These are phyloP conservation scores for Massospora cicadina DNA, from an alignment of 371 early-diverging fungal species.

Conservation along the genomic window DNA sequence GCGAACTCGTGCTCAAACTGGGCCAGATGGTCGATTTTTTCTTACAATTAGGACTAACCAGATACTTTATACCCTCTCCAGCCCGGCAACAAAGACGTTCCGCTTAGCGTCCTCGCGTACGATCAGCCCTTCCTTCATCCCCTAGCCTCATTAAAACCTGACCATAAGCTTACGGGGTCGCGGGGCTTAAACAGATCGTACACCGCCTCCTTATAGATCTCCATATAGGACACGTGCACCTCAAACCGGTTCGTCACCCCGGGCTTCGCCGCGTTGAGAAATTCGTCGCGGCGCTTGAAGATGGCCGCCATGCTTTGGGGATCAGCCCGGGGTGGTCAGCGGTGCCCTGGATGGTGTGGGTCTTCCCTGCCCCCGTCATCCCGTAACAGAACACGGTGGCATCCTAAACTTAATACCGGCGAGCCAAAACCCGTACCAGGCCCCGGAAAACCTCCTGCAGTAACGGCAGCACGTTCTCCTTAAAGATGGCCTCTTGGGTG, in stretches of 20 bases:
- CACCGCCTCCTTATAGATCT: conserved; percentile 43
- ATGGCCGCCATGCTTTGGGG: conserved; percentile 23
- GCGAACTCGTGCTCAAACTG: conserved; percentile 29
- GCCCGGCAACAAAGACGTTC: conserved; percentile 31
- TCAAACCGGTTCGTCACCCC: not conserved
- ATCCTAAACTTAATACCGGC: conserved; percentile 14
- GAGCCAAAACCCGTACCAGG: conserved; percentile 14
- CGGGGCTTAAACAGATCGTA: conserved; percentile 30
- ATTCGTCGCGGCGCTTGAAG: conserved; percentile 15
- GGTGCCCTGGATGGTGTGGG: conserved; percentile 42
- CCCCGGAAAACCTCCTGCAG: conserved; percentile 31
- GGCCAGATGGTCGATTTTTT: conserved; percentile 21
- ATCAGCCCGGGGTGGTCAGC: conserved; percentile 33
- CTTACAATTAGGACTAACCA: conserved; percentile 7
- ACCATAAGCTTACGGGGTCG: conserved; percentile 16
- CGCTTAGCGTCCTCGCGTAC: conserved; percentile 29
- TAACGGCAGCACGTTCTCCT: conserved; percentile 26
- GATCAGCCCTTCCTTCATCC: conserved; percentile 17
- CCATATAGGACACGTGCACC: conserved; percentile 33
- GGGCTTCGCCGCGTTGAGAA: not conserved
- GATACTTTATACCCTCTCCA: conserved; percentile 21
- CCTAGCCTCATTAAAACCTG: conserved; percentile 2
- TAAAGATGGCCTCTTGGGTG: conserved; percentile 26
- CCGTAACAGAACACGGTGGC: conserved; percentile 56
- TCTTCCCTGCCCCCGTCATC: conserved; percentile 46